Conservation (phyloP, 306 rosid species). For the Lotus japonicus region DNA sequence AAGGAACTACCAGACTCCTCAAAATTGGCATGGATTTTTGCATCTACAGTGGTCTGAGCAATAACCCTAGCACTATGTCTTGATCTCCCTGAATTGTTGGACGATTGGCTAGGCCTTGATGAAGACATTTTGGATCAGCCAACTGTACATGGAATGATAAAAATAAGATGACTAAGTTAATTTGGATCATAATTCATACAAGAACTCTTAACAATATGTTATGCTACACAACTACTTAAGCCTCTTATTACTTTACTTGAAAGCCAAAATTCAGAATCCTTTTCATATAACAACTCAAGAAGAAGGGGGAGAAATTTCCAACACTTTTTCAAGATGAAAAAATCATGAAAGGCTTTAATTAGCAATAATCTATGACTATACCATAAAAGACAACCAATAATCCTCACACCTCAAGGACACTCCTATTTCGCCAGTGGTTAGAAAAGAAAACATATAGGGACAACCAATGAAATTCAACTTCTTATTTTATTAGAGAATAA, state of each 20-base stretch:
- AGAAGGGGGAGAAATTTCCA: neutral
- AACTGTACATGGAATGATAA: slow-evolving; percentile 17
- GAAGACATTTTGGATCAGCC: slow-evolving; percentile 73
- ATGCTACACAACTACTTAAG: neutral
- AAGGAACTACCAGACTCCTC: slow-evolving; percentile 85
- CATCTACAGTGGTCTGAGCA: slow-evolving; percentile 91
- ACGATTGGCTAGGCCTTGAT: slow-evolving; percentile 73
- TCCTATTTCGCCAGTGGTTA: neutral
- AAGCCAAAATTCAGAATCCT: neutral
- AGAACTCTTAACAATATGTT: neutral
- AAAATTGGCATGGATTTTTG: slow-evolving; percentile 81
- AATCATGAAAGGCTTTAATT: neutral
- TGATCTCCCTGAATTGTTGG: slow-evolving; percentile 72
- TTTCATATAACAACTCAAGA: slow-evolving; percentile 2
- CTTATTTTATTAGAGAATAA: too few species aligned
- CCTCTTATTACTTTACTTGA: neutral
- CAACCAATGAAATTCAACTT: too few species aligned
- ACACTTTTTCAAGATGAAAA: slow-evolving; percentile 7
- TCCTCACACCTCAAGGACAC: neutral
- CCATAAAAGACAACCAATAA: neutral
- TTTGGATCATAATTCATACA: neutral
- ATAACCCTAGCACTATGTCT: slow-evolving; percentile 67
- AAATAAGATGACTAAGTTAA: neutral
- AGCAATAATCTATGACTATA: slow-evolving; percentile 12
- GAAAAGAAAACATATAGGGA: neutral